These are phyloP conservation scores for Phytophthora citrophthora DNA, from an alignment of 352 stramenopile genomes.

Conservation along the genomic window DNA sequence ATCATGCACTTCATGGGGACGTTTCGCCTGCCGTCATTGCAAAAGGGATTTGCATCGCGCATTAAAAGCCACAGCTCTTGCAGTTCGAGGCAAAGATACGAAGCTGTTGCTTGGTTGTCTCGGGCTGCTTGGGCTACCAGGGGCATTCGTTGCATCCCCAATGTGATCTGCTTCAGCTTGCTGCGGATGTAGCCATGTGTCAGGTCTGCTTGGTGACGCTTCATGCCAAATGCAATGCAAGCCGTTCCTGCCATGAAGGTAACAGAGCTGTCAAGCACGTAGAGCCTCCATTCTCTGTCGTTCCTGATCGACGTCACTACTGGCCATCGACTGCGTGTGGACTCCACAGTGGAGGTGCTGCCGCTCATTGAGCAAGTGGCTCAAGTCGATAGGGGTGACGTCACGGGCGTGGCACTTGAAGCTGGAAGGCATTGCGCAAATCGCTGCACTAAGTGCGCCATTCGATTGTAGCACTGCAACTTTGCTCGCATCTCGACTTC, in stretches of 20 bases:
- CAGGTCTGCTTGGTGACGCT: neutral
- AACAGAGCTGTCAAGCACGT: neutral
- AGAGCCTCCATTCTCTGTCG: too few species aligned
- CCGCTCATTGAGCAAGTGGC: neutral
- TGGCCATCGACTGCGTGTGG: slow-evolving; percentile 7
- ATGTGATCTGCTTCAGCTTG: neutral
- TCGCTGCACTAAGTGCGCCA: slow-evolving; percentile 22
- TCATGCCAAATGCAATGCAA: neutral
- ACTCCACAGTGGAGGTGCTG: too few species aligned
- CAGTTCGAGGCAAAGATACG: slow-evolving; percentile 26
- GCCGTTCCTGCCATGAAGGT: neutral
- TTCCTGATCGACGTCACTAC: neutral
- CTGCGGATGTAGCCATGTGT: slow-evolving; percentile 11
- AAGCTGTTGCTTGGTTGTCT: slow-evolving; percentile 11
- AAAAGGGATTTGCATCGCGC: slow-evolving; percentile 14
- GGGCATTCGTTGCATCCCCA: slow-evolving; percentile 3
- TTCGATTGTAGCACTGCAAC: neutral
- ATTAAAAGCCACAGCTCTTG: neutral
- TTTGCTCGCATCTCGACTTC: neutral
- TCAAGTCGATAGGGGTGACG: slow-evolving; percentile 10
- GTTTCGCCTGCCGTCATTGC: slow-evolving; percentile 1
- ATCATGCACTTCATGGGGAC: too few species aligned
- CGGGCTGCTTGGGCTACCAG: slow-evolving; percentile 6
- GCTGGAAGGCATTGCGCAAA: slow-evolving; percentile 29
- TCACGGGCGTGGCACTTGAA: slow-evolving; percentile 29